Base-by-base conservation (phyloP, 1,139 yeast genomes). In the Taiozyma sp. region DNA sequence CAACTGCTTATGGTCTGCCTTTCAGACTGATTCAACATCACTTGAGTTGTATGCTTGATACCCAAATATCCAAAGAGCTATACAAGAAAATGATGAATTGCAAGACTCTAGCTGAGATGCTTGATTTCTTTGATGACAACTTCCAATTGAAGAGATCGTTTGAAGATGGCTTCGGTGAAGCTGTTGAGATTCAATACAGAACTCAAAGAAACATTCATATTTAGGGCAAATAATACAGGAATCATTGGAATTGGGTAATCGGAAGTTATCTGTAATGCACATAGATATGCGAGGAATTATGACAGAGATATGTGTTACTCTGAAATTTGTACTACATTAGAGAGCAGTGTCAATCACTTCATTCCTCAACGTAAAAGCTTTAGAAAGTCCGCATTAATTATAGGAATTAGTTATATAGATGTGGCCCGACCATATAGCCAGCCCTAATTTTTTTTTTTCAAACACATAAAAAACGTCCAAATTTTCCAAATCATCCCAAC, bases 21-120 rank as follows among this genome's bases (percentile, higher is more conserved):
- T 90, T 80, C 64, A 80, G 91, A 61, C 73, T 93, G 34, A 74
- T 83, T 1, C 97, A 90, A 66, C 97, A 91, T 63, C 98, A 93
- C 67, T 67, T 95, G 46, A 79, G 88, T 4, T 88, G 95, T 65
- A 91, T 93, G 97, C 67, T 90, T 55, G 77, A 83, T 43, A 79
- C 80, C 48, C 76, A 78, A 57, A 62, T 91, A 14, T 73, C 83
- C 2, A 79, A 81, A 53, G 68, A 72, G 16, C 68, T 75, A 46
- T 69, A 86, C 46, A 81, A 80, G 60, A 82, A 79, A 56, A 71
- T 93, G 76, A 90, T 90, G 72, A 79, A 77, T 46, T 68, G 77
- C 48, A 74, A 72, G 26, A 74, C 74, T 48, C 68, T 87, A 55
- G 74, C 82, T 3, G 88, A 85, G 55, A 68, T 93, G 60, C 66